A percentile compares a stretch with the other conserved stretches of the same genome.
These are phyloP conservation scores for Paraconiothyrium sp. DNA, from an alignment of 2,329 filamentous ascomycete species.

Conservation along the genomic window DNA sequence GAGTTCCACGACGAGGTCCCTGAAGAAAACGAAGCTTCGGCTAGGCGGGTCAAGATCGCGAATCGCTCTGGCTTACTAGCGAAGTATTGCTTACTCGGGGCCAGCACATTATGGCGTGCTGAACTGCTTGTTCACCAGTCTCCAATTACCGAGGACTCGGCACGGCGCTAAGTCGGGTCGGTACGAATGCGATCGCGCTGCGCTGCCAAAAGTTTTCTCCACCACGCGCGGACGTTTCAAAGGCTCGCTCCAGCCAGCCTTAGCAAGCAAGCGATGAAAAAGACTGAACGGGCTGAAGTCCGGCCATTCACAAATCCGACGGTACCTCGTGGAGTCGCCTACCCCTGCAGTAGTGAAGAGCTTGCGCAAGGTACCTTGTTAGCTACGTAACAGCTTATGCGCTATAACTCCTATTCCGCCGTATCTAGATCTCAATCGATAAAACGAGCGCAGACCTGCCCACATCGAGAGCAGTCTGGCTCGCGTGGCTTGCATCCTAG, in stretches of 20 bases:
- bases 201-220: neutral
- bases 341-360: slow-evolving; percentile 8
- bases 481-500: neutral
- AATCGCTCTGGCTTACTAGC: neutral
- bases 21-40: neutral
- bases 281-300: neutral
- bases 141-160: neutral
- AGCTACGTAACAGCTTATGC: slow-evolving; percentile 6
- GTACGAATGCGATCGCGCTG: neutral
- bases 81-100: slow-evolving; percentile 3
- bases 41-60: neutral
- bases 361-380: neutral
- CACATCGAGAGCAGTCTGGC: neutral
- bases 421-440: slow-evolving; percentile 6
- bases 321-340: neutral
- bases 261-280: neutral
- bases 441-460: neutral
- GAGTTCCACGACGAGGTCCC: neutral
- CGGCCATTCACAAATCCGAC: neutral
- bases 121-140: neutral
- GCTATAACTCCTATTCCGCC: neutral
- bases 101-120: neutral
- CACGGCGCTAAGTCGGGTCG: slow-evolving; percentile 4
- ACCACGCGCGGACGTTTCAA: slow-evolving; percentile 1
- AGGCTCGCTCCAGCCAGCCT: neutral